phyloP scores from a whole-genome alignment of 2,329 filamentous ascomycete genomes.

The Arthrobotrys pseudoclavata region DNA sequence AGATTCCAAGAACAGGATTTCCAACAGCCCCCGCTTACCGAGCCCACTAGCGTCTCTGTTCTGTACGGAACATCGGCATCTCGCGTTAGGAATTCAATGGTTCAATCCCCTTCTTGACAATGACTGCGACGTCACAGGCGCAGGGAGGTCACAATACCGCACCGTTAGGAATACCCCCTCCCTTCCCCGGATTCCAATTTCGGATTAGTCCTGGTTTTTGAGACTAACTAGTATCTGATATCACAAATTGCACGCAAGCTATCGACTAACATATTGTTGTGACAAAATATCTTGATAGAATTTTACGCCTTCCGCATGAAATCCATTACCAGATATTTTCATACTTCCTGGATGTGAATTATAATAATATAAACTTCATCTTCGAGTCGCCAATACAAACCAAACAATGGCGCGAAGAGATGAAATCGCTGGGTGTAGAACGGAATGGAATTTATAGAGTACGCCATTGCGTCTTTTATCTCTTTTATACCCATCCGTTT shows the following conservation, averaged over 20 bases:
- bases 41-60: constrained; percentile 13
- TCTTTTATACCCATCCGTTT: not conserved
- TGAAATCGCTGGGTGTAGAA: not conserved
- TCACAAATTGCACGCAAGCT: not conserved
- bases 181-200: not conserved
- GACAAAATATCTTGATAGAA: too few relatives aligned
- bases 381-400: constrained; percentile 22
- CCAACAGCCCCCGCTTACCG: constrained; percentile 12
- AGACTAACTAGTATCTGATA: not conserved
- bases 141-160: not conserved
- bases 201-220: not conserved
- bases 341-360: constrained; percentile 9
- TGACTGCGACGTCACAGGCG: constrained; percentile 4
- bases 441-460: constrained; percentile 7
- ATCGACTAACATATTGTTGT: too few relatives aligned
- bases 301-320: constrained; percentile 30
- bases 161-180: not conserved
- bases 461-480: not conserved
- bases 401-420: constrained; percentile 7
- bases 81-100: constrained; percentile 19
- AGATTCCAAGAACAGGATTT: not conserved
- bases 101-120: constrained; percentile 4
- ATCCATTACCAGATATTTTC: constrained; percentile 32
- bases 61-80: constrained; percentile 15
- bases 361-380: not conserved